A percentile compares a stretch with the other conserved stretches of the same genome.
These are phyloP conservation scores for Boletus nobilissimus DNA, from an alignment of 1,284 basidiomycete species.

Conservation along the genomic window DNA sequence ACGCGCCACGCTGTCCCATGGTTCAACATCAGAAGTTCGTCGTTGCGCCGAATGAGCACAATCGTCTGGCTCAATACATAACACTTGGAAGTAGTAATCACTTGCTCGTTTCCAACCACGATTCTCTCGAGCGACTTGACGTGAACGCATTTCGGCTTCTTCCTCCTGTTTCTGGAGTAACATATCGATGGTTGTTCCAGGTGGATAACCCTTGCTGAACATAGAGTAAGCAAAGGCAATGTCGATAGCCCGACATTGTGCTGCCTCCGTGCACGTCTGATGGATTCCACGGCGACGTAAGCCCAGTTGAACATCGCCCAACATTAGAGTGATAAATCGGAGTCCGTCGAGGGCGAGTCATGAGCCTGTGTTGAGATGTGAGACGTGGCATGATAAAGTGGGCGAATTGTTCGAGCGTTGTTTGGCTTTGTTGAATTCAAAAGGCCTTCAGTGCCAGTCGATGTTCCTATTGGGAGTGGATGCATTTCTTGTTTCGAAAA, in stretches of 20 bases:
- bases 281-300: not conserved
- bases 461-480: too few relatives aligned
- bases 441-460: too few relatives aligned
- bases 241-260: not conserved
- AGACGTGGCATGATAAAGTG: slow-evolving; percentile 49
- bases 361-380: slow-evolving; percentile 62
- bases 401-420: too few relatives aligned
- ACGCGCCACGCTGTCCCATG: too few relatives aligned
- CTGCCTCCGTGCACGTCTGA: not conserved
- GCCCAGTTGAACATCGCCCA: too few relatives aligned
- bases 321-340: slow-evolving; percentile 63
- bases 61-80: too few relatives aligned
- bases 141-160: not conserved
- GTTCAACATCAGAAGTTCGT: too few relatives aligned
- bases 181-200: not conserved
- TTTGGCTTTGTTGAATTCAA: not conserved
- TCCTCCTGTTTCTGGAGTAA: too few relatives aligned
- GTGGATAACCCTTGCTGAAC: not conserved
- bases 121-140: not conserved
- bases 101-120: too few relatives aligned
- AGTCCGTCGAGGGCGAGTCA: slow-evolving; percentile 63
- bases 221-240: not conserved
- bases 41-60: too few relatives aligned
- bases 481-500: too few relatives aligned
- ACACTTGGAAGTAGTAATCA: too few relatives aligned